These are phyloP conservation scores for Fusarium fujikuroi DNA, from an alignment of 2,329 filamentous ascomycete genomes.

Conservation along the genomic window DNA sequence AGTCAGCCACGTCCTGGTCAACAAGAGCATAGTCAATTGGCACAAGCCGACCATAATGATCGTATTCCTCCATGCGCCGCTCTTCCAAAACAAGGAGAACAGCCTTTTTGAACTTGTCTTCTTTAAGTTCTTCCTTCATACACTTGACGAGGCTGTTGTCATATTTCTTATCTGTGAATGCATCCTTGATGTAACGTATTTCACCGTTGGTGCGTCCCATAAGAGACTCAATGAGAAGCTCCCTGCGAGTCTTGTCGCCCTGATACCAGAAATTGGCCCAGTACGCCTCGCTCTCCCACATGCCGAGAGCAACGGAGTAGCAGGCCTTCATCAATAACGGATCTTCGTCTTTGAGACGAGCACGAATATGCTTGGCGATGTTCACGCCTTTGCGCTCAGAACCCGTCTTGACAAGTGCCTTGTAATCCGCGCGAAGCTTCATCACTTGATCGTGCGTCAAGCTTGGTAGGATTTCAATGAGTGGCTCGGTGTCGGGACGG, in stretches of 20 bases:
- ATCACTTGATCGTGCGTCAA: conserved; percentile 90
- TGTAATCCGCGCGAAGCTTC: conserved; percentile 88
- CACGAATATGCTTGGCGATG: conserved; percentile 85
- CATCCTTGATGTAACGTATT: conserved; percentile 84
- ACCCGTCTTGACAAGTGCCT: conserved; percentile 85
- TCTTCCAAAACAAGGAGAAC: conserved; percentile 87
- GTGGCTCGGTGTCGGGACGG: conserved; percentile 72
- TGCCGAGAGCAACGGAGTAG: conserved; percentile 88
- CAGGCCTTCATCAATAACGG: conserved; percentile 88
- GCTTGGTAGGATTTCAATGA: conserved; percentile 86
- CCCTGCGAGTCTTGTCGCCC: conserved; percentile 81
- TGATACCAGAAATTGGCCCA: conserved; percentile 99
- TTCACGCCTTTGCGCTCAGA: conserved; percentile 80
- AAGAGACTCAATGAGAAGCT: conserved; percentile 90
- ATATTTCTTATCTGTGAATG: conserved; percentile 94
- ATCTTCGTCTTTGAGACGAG: conserved; percentile 77
- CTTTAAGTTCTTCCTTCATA: conserved; percentile 92
- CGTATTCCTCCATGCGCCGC: conserved; percentile 82
- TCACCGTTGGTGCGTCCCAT: conserved; percentile 93
- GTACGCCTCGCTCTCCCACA: conserved; percentile 93
- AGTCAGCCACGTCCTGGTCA: conserved; percentile 75
- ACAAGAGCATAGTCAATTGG: conserved; percentile 69
- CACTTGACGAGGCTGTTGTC: conserved; percentile 81
- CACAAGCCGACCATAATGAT: conserved; percentile 69
- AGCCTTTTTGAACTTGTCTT: conserved; percentile 94